Evolutionary conservation across 495 filamentous ascomycete genomes (phyloP).

Genomic region (Cercophora sp.): DNA sequence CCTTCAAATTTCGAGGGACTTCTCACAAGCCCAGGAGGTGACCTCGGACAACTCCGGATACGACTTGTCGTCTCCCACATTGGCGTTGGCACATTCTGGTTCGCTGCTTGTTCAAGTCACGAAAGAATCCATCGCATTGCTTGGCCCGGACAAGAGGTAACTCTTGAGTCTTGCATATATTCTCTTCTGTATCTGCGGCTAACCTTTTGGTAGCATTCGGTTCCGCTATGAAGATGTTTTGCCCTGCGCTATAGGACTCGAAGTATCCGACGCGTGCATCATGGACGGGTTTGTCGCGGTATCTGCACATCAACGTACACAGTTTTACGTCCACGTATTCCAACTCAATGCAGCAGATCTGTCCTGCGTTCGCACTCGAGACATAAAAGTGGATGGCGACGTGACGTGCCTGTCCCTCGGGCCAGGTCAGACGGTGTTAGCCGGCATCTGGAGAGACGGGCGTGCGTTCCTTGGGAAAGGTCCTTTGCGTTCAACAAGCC

Average conservation of each 20-base stretch:
- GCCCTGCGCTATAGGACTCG: slow-evolving; percentile 8
- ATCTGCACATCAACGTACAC: slow-evolving; percentile 27
- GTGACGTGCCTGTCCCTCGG: slow-evolving; percentile 37
- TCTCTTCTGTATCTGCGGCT: too few relatives aligned
- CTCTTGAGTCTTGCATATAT: too few relatives aligned
- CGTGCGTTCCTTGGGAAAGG: slow-evolving; percentile 25
- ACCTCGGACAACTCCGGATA: slow-evolving; percentile 42
- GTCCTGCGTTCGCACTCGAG: slow-evolving; percentile 10
- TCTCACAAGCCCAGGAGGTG: slow-evolving; percentile 28
- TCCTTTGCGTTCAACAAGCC: too few relatives aligned
- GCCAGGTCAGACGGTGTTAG: slow-evolving; percentile 23
- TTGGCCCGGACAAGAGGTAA: slow-evolving; percentile 13
- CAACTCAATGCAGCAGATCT: slow-evolving; percentile 20
- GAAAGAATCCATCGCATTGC: slow-evolving; percentile 40
- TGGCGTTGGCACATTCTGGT: slow-evolving; percentile 45
- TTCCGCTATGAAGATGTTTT: slow-evolving; percentile 24
- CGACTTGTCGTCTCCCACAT: slow-evolving; percentile 49
- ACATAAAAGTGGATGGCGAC: slow-evolving; percentile 33
- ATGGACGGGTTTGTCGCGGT: slow-evolving; percentile 29
- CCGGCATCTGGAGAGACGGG: slow-evolving; percentile 26
- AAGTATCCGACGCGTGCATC: slow-evolving; percentile 33
- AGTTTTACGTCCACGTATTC: slow-evolving; percentile 33
- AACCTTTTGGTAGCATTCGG: slow-evolving; percentile 25
- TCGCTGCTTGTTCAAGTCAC: slow-evolving; percentile 54
- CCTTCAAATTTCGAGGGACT: slow-evolving; percentile 36